Conservation (phyloP, 73 alveolate genomes). For the Loxodes magnus region DNA sequence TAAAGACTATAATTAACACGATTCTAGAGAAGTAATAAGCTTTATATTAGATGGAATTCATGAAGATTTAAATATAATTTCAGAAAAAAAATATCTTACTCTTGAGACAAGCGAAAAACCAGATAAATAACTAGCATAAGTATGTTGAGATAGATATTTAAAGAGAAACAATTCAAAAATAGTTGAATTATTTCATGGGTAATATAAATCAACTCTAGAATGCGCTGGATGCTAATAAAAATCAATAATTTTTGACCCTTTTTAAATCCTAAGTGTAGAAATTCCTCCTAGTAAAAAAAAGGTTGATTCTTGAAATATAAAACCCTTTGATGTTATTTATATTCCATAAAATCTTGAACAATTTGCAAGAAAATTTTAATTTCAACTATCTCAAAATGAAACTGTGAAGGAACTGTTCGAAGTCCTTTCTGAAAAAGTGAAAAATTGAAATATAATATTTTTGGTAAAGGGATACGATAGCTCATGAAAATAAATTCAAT, state of each 20-base stretch:
- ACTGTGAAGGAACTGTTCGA: too few species aligned
- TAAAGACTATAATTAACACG: conserved; percentile 77
- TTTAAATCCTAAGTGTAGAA: too few species aligned
- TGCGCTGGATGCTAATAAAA: conserved; percentile 79
- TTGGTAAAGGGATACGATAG: too few species aligned
- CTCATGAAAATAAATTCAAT: too few species aligned
- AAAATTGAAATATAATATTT: too few species aligned
- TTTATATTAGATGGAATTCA: conserved; percentile 92
- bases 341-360: too few species aligned
- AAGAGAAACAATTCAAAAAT: conserved; percentile 83
- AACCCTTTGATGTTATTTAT: too few species aligned
- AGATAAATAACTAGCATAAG: conserved; percentile 72
- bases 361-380: too few species aligned
- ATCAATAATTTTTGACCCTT: conserved; percentile 91
- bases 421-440: too few species aligned
- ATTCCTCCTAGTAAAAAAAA: too few species aligned
- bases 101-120: conserved; percentile 48
- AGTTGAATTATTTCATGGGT: conserved; percentile 90
- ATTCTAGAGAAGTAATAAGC: conserved; percentile 81
- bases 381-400: too few species aligned
- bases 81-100: conserved; percentile 72
- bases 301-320: too few species aligned
- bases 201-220: conserved; percentile 74
- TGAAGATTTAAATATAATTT: conserved; percentile 92
- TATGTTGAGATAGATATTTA: conserved; percentile 72